Evolutionary conservation across 495 filamentous ascomycete genomes (phyloP), one percentile per base, ranked within the genome.

Genomic region (Hyaloscypha variabilis): DNA sequence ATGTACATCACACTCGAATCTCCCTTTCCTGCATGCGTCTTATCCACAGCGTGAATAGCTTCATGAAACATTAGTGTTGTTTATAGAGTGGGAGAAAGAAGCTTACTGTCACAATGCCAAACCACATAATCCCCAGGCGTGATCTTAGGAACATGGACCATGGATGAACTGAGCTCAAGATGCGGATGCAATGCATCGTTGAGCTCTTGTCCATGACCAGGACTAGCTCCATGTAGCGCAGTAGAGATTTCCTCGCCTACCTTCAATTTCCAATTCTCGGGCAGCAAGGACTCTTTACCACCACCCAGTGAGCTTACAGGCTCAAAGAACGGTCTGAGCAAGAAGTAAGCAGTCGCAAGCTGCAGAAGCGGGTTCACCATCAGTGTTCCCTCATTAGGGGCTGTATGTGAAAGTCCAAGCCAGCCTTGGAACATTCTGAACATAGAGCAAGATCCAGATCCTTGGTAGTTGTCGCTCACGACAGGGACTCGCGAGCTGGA

Each of bases 391-490:
- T 95, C 89, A 8, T 85, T 83, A 0, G 90, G 89, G 0, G 82
- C 87, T 0, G 85, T 89, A 36, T 79, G 74, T 42, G 90, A 93
- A 84, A 96, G 90, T 42, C 88, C 87, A 26, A 96, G 77, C 93
- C 93, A 96, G 14, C 91, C 93, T 72, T 96, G 93, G 69, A 90
- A 94, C 83, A 93, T 92, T 5, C 93, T 83, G 76, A 94, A 90
- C 86, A 93, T 92, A 8, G 85, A 89, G 76, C 91, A 94, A 14
- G 89, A 87, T 0, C 93, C 93, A 0, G 91, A 83, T 3, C 93
- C 93, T 63, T 93, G 85, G 75, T 97, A 93, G 57, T 95, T 72
- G 70, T 96, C 89, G 71, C 87, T 88, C 25, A 86, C 82, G 21
- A 88, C 93, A 0, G 76, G 74, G 5, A 94, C 75, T 23, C 93